These are phyloP conservation scores for Avena insularis DNA, from an alignment of 176 grass and related monocot genomes.

Conservation along the genomic window DNA sequence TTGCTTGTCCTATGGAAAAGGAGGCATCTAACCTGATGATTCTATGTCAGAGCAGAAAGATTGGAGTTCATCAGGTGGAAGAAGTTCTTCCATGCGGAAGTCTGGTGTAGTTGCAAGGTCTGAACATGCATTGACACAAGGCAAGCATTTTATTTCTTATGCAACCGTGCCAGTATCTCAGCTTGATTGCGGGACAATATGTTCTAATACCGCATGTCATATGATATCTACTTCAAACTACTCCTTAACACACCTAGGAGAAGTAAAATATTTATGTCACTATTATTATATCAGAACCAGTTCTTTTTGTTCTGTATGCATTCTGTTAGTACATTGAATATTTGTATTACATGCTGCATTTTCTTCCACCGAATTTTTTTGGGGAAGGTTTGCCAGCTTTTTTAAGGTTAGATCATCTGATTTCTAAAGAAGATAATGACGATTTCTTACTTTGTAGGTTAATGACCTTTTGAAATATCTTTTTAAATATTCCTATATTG, in stretches of 20 bases:
- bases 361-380: not conserved
- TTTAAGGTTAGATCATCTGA: not conserved
- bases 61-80: conserved; percentile 43
- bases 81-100: conserved; percentile 39
- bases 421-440: not conserved
- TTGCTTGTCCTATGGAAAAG: conserved; percentile 36
- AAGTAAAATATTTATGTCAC: conserved; percentile 16
- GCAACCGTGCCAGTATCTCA: not conserved
- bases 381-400: not conserved
- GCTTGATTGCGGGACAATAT: not conserved
- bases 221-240: conserved; percentile 7
- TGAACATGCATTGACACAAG: conserved; percentile 44
- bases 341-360: not conserved
- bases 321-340: not conserved
- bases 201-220: conserved; percentile 3
- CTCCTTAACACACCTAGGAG: not conserved
- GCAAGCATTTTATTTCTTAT: conserved; percentile 39
- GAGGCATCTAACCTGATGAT: conserved; percentile 49
- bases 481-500: conserved; percentile 1
- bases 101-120: conserved; percentile 41
- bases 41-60: conserved; percentile 65
- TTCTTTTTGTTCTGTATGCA: not conserved
- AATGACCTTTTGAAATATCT: not conserved
- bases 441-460: conserved; percentile 5
- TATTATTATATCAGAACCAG: conserved; percentile 3